A percentile compares a stretch with the other conserved stretches of the same genome.
Conservation (phyloP, 176 grass and related monocot genomes). For the Tillandsia fasciculata region DNA sequence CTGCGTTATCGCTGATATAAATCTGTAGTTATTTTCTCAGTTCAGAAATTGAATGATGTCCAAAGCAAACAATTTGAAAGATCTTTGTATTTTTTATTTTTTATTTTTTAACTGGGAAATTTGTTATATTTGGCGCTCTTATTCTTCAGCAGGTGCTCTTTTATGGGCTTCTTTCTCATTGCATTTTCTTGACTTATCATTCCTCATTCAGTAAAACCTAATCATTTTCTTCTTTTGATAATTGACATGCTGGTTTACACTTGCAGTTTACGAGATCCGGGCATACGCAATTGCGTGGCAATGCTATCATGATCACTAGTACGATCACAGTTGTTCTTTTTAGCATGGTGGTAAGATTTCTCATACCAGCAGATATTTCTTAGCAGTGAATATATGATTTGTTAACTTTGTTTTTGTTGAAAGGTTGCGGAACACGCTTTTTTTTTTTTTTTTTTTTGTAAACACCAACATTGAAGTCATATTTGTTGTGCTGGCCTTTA, state of each 20-base stretch:
- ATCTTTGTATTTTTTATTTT: not conserved
- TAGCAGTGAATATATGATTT: not conserved
- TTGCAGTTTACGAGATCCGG: conserved; percentile 88
- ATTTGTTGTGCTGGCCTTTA: too few relatives aligned
- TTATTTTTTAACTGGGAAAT: not conserved
- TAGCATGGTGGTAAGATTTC: conserved; percentile 77
- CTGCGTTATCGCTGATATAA: too few relatives aligned
- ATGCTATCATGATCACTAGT: conserved; percentile 98
- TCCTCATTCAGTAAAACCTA: not conserved
- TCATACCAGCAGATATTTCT: not conserved
- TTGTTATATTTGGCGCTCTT: not conserved
- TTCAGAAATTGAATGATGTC: not conserved
- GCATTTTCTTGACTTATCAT: not conserved
- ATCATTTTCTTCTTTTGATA: not conserved
- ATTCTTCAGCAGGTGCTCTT: not conserved
- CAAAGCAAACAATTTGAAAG: not conserved
- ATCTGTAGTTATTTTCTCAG: not conserved
- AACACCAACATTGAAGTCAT: too few relatives aligned
- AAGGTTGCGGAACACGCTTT: too few relatives aligned
- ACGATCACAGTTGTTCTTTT: conserved; percentile 96
- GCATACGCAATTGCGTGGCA: conserved; percentile 75
- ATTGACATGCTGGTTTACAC: conserved; percentile 20
- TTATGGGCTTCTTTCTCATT: not conserved
- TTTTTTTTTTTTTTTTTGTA: too few relatives aligned
- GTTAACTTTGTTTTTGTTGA: not conserved